phyloP scores from a whole-genome alignment of 345 rosid species.

The Eucalyptus fibrosa region DNA sequence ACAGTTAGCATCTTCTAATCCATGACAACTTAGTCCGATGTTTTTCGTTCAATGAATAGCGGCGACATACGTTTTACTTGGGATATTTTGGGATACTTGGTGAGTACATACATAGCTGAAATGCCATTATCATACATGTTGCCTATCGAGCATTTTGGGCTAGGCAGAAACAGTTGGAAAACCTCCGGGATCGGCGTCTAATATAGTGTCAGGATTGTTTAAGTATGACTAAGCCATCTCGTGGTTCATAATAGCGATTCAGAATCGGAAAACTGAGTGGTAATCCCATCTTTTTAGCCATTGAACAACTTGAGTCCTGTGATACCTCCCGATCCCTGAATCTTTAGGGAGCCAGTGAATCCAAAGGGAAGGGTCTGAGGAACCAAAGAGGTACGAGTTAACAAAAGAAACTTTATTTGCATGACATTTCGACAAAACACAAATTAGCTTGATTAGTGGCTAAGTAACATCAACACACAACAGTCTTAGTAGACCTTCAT shows the following conservation, averaged over 20 bases:
- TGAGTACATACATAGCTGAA: background rate
- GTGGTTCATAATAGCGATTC: background rate
- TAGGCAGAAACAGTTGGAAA: background rate
- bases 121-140: background rate
- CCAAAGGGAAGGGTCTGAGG: accelerated
- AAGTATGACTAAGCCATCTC: background rate
- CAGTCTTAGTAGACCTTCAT: no score
- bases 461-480: background rate
- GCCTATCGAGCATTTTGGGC: background rate
- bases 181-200: accelerated
- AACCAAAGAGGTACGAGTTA: no score
- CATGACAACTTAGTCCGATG: background rate
- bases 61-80: accelerated
- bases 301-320: background rate
- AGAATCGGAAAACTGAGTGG: background rate
- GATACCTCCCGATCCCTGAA: background rate
- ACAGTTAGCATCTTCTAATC: background rate
- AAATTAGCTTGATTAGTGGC: background rate
- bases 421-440: background rate
- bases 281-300: background rate
- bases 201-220: background rate
- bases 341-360: background rate
- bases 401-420: background rate
- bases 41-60: background rate
- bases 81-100: background rate